Evolutionary conservation across 257 asterid genomes (phyloP).

Genomic region (Cruciata laevipes): DNA sequence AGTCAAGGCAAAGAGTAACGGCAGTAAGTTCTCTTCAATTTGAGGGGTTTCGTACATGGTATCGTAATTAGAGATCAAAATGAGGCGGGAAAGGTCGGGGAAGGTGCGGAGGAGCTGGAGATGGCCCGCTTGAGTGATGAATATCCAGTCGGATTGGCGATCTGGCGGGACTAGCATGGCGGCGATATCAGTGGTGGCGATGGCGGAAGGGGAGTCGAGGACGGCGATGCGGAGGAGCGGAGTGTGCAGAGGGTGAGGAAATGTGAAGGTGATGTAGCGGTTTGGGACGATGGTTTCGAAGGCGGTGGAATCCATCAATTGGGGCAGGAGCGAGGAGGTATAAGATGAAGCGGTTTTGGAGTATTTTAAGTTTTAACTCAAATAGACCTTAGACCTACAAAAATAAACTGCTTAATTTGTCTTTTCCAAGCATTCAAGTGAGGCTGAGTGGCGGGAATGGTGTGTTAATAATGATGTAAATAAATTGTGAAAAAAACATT

Average conservation of each 20-base stretch:
- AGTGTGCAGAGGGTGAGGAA: slow-evolving; percentile 36
- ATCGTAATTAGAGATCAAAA: slow-evolving; percentile 42
- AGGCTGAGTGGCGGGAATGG: no score
- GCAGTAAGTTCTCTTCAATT: slow-evolving; percentile 26
- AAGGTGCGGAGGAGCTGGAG: slow-evolving; percentile 67
- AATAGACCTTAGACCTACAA: no score
- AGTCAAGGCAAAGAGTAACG: slow-evolving; percentile 46
- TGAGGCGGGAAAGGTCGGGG: slow-evolving; percentile 60
- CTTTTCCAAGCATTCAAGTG: no score
- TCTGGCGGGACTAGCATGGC: slow-evolving; percentile 69
- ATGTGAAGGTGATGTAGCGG: slow-evolving; percentile 64
- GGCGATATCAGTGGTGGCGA: slow-evolving; percentile 31
- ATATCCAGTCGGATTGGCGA: slow-evolving; percentile 87
- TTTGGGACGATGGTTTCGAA: slow-evolving; percentile 55
- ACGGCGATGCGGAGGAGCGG: slow-evolving; percentile 51
- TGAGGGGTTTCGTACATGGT: slow-evolving; percentile 19
- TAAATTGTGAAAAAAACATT: no score
- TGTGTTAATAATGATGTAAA: no score
- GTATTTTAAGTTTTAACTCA: no score
- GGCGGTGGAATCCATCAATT: slow-evolving; percentile 29
- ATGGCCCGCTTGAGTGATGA: slow-evolving; percentile 73
- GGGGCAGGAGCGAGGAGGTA: no score
- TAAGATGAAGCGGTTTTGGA: no score
- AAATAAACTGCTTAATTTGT: no score
- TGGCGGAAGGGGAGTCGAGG: slow-evolving; percentile 54